Percentiles rank a stretch among this genome's conserved stretches.
Evolutionary conservation across 208 protist genomes (phyloP).

Genomic region (Tetramitus jugosus): DNA sequence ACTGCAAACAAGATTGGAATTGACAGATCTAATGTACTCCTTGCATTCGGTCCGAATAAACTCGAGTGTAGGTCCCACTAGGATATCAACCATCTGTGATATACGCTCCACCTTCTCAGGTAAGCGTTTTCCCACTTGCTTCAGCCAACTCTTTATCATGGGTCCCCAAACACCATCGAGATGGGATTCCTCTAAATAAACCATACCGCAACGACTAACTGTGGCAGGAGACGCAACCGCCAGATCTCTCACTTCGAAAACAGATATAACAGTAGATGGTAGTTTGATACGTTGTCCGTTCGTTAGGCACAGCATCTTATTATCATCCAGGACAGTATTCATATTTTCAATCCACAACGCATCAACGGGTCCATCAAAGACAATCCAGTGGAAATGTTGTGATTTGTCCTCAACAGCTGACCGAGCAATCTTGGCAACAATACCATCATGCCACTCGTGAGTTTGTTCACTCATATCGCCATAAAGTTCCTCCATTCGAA

Average conservation of each 20-base stretch:
- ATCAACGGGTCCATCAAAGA: slow-evolving; percentile 97
- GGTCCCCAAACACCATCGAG: slow-evolving; percentile 83
- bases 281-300: slow-evolving; percentile 94
- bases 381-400: slow-evolving; percentile 85
- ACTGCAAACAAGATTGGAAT: slow-evolving; percentile 74
- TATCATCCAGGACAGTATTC: slow-evolving; percentile 99
- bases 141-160: slow-evolving; percentile 84
- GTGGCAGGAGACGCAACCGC: slow-evolving; percentile 94
- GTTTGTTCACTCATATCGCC: slow-evolving; percentile 91
- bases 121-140: slow-evolving; percentile 53
- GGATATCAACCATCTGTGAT: slow-evolving; percentile 45
- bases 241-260: slow-evolving; percentile 97
- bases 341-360: slow-evolving; percentile 99
- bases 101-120: slow-evolving; percentile 45
- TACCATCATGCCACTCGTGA: slow-evolving; percentile 96
- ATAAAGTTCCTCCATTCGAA: slow-evolving; percentile 92
- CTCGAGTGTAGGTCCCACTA: slow-evolving; percentile 67
- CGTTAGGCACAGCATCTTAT: slow-evolving; percentile 96
- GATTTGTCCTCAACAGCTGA: slow-evolving; percentile 77
- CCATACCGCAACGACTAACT: slow-evolving; percentile 95
- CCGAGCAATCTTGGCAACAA: slow-evolving; percentile 86
- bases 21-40: slow-evolving; percentile 73
- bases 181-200: slow-evolving; percentile 87
- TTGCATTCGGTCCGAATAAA: slow-evolving; percentile 69
- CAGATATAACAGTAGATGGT: slow-evolving; percentile 81